Evolutionary conservation across 2,329 filamentous ascomycete species (phyloP).

Genomic region (Epichloe aotearoae): DNA sequence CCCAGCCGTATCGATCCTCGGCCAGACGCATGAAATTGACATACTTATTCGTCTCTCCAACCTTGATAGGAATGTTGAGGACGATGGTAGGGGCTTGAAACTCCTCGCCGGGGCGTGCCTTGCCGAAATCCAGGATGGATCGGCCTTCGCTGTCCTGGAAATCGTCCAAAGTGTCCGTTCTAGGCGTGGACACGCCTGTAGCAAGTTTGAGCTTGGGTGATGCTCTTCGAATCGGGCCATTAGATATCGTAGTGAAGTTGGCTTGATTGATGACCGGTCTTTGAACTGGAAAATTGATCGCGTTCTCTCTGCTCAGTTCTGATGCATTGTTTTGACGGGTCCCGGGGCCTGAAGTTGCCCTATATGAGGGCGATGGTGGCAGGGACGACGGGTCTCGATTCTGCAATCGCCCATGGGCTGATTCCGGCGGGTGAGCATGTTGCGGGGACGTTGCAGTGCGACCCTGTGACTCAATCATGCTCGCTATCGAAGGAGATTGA

Average conservation of each 20-base stretch:
- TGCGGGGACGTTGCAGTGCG: constrained; percentile 17
- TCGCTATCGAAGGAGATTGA: constrained; percentile 75
- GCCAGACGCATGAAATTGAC: constrained; percentile 93
- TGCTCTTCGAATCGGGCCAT: constrained; percentile 30
- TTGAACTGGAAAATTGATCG: constrained; percentile 13
- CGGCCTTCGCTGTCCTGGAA: constrained; percentile 31
- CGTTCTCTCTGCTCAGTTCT: constrained; percentile 26
- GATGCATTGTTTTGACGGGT: constrained; percentile 16
- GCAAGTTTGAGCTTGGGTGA: constrained; percentile 34
- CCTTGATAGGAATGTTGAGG: constrained; percentile 63
- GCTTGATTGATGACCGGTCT: constrained; percentile 24
- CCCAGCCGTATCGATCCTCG: constrained; percentile 87
- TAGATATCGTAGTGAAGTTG: constrained; percentile 28
- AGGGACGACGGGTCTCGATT: constrained; percentile 23
- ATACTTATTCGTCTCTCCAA: constrained; percentile 71
- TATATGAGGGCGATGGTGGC: constrained; percentile 30
- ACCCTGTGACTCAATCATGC: constrained; percentile 55
- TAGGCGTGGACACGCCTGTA: constrained; percentile 31
- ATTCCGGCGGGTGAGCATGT: constrained; percentile 13
- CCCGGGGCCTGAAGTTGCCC: constrained; percentile 19
- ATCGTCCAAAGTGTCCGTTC: constrained; percentile 36
- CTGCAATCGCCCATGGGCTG: constrained; percentile 18
- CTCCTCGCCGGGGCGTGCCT: constrained; percentile 45
- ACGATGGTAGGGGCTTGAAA: constrained; percentile 61
- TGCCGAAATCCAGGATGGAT: constrained; percentile 49